A percentile compares a stretch with the other conserved stretches of the same genome.
Evolutionary conservation across 2,329 filamentous ascomycete genomes (phyloP).

Genomic region (Ascochyta rabiei): DNA sequence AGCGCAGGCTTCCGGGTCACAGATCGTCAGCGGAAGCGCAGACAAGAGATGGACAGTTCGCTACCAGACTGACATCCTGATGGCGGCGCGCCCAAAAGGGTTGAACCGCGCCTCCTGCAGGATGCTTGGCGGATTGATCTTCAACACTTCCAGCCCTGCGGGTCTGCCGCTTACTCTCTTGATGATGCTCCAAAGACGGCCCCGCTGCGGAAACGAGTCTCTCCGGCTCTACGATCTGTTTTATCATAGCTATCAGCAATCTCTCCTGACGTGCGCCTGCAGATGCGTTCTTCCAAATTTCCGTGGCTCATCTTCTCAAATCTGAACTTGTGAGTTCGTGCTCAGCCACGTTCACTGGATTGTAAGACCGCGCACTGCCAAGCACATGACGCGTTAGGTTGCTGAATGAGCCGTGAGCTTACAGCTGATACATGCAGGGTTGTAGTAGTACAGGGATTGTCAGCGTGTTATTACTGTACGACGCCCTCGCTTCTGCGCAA

Average conservation of each 20-base stretch:
- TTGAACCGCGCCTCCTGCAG: constrained; percentile 1
- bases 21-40: constrained; percentile 1
- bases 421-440: constrained; percentile 6
- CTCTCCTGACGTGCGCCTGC: not conserved
- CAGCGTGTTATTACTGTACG: constrained; percentile 6
- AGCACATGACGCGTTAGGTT: constrained; percentile 10
- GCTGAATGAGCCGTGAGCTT: constrained; percentile 9
- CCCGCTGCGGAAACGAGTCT: constrained; percentile 7
- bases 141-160: constrained; percentile 7
- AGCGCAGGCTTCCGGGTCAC: constrained; percentile 1
- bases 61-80: not conserved
- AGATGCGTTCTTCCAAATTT: not conserved
- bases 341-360: constrained; percentile 1
- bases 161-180: not conserved
- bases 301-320: not conserved
- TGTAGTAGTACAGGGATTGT: constrained; percentile 13
- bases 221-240: constrained; percentile 1
- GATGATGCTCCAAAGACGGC: constrained; percentile 1
- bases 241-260: not conserved
- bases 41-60: not conserved
- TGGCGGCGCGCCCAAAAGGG: constrained; percentile 1
- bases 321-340: not conserved
- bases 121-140: constrained; percentile 7
- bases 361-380: constrained; percentile 7
- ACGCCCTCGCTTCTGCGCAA: constrained; percentile 5